Evolutionary conservation across 495 filamentous ascomycete species (phyloP).

Genomic region (Mycothermus thermophilus): DNA sequence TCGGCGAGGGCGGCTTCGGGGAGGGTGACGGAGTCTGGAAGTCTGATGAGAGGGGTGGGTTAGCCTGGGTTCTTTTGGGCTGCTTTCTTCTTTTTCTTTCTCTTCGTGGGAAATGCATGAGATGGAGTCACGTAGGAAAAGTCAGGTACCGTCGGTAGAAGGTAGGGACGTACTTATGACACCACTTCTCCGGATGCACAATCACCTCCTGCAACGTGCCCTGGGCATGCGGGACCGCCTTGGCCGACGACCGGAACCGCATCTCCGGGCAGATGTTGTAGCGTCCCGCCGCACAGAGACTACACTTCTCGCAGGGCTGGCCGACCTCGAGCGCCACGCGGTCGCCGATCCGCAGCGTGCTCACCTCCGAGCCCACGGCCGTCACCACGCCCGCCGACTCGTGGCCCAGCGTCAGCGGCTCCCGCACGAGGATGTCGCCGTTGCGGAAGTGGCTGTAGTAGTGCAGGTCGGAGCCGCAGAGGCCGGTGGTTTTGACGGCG

Average conservation of each 20-base stretch:
- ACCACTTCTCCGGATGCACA: conserved; percentile 59
- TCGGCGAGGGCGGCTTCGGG: conserved; percentile 72
- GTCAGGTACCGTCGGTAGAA: too few species aligned
- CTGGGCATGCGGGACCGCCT: conserved; percentile 63
- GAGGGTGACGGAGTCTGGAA: conserved; percentile 50
- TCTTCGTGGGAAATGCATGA: too few species aligned
- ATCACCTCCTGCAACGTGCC: conserved; percentile 71
- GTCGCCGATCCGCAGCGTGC: conserved; percentile 42
- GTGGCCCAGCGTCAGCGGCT: conserved; percentile 50
- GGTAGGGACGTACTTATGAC: conserved; percentile 42
- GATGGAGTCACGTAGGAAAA: too few species aligned
- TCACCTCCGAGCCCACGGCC: conserved; percentile 36
- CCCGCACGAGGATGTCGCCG: conserved; percentile 48
- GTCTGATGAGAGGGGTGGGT: conserved; percentile 20
- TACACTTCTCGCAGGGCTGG: conserved; percentile 60
- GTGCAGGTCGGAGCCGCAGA: conserved; percentile 58
- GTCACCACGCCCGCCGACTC: conserved; percentile 46
- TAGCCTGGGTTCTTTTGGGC: too few species aligned
- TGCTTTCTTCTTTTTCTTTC: too few species aligned
- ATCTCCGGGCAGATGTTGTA: conserved; percentile 81
- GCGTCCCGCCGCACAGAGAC: conserved; percentile 49
- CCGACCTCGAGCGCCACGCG: conserved; percentile 73
- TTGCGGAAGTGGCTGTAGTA: conserved; percentile 56
- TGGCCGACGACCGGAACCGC: conserved; percentile 67
- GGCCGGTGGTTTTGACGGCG: conserved; percentile 43